Percentiles rank a stretch among this genome's conserved stretches.
Evolutionary conservation across 331 rosid species (phyloP).

Genomic region (Stylosanthes scabra): DNA sequence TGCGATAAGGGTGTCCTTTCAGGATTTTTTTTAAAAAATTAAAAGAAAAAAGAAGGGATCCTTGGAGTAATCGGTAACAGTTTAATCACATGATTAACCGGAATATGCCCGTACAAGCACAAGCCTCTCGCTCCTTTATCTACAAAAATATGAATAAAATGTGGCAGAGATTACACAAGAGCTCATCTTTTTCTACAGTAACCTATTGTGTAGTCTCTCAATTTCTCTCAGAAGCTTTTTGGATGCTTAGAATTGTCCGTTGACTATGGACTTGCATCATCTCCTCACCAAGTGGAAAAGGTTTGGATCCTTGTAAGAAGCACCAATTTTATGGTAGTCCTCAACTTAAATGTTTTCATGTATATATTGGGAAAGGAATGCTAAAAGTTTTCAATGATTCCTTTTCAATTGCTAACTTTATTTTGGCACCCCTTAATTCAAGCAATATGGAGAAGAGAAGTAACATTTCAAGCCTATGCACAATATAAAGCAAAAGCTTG

Average conservation of each 20-base stretch:
- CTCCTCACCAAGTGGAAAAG: not conserved
- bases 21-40: no score
- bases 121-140: not conserved
- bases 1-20: no score
- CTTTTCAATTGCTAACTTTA: not conserved
- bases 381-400: not conserved
- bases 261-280: not conserved
- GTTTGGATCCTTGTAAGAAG: not conserved
- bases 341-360: not conserved
- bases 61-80: no score
- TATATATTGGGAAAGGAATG: not conserved
- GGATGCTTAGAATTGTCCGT: not conserved
- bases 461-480: constrained; percentile 10
- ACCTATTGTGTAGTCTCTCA: no score
- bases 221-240: not conserved
- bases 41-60: no score
- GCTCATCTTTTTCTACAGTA: not conserved
- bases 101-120: not conserved
- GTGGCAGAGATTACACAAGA: not conserved
- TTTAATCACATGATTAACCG: no score
- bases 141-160: not conserved
- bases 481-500: constrained; percentile 18
- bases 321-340: not conserved
- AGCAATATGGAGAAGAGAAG: constrained; percentile 22
- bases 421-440: not conserved